Evolutionary conservation across 352 stramenopile genomes (phyloP), one percentile per base, ranked within the genome.

Genomic region (Pelagophyceae sp.): DNA sequence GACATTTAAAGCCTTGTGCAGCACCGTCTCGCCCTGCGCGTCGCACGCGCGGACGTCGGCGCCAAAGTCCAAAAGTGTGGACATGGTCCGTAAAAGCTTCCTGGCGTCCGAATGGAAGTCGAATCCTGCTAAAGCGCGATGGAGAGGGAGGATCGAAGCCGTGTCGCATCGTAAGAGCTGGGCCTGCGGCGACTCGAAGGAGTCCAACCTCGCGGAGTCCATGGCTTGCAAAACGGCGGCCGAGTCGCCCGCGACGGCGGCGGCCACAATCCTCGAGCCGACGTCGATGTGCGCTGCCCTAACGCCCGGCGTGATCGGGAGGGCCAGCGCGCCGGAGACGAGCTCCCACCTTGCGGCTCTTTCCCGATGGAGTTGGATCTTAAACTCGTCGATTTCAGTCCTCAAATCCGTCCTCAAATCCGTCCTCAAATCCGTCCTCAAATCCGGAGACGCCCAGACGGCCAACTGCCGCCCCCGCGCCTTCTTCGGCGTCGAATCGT

Each of bases 1-100:
- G 25, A 79, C 69, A 29, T 71, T 37, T 19, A 79, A 23, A 29
- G 76, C 76, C 60, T 79, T 79, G 76, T 79, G 76, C 37, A 79
- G 76, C 20, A 77, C 67, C 29, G 65, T 79, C 38, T 79, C 76
- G 33, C 76, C 65, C 3, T 71, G 38, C 1, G 40, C 11, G 38
- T 79, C 76, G 11, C 17, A 25, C 29, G 67, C 76, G 25, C 77
- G n/a, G 33, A 79, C 25, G 23, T 71, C 65, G 17, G 76, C 76
- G 45, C 67, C 67, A 19, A 64, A 72, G 51, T 29, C 11, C n/a
- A 77, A 31, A 23, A 79, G 40, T 3, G 65, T 15, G 3, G 75
- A 1, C 6, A 79, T 31, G 17, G 37, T 61, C 15, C 17, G 29
- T 5, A 79, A 19, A 17, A 77, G 65, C 11, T 61, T 38, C 25